Base-by-base conservation (phyloP, 2,329 filamentous ascomycete species). In the Fusarium sp. region DNA sequence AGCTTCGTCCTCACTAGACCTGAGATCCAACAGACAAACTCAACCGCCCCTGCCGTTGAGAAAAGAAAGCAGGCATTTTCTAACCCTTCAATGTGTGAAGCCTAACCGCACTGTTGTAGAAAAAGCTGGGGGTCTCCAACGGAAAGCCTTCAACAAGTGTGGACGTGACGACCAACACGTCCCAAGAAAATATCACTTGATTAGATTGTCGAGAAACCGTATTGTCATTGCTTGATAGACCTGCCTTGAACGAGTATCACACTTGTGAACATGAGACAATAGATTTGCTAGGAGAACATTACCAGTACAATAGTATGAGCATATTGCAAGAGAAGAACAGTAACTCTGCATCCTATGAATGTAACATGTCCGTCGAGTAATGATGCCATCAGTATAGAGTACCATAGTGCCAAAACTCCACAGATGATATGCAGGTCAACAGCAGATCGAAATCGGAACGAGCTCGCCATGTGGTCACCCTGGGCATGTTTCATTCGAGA, bases 381-480 rank as follows among this genome's bases (percentile, higher is more conserved):
- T 55, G 55, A 62, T 66, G 62, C 20, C 55, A 66, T 61, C 40
- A 18, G 6, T 24, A 52, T 25, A 22, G 11, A 40, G 32, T 38
- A 22, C 24, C 34, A 62, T 45, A 13, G 16, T 45, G 30, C 22
- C 30, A 34, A 48, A 47, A 57, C 44, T 58, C 34, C 25, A 6
- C 20, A 43, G 54, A 61, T 66, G 48, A 55, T 49, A 30, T 55
- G 62, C 63, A 67, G 40, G 30, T 45, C 54, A 61, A 20, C 24
- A 61, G 48, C 32, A 57, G 67, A 67, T 70, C 62, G 57, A 58
- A 64, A 71, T 30, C 49, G 63, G 62, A 71, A 56, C 47, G 51
- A 32, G 32, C 34, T 56, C 72, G 71, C 73, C 71, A 75, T 75
- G 70, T 75, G 73, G 71, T 65, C 63, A 60, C 71, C 73, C 24